Evolutionary conservation across 202 grass and related monocot species (phyloP), one percentile per base, ranked within the genome.

Genomic region (Elaeis oleifera): DNA sequence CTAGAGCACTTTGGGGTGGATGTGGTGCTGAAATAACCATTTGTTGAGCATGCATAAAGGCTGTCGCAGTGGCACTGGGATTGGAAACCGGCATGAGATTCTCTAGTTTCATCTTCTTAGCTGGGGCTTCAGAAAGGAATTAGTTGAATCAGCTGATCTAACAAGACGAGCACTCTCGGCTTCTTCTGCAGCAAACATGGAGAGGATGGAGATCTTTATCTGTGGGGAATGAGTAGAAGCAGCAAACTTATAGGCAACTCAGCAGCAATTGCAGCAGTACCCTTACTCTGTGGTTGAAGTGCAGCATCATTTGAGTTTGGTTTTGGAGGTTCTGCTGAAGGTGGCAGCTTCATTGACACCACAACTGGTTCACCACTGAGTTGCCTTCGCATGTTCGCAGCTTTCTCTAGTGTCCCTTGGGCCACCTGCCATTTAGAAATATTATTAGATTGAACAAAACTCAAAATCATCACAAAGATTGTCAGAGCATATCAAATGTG

Each of bases 151-250:
- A 6, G 70, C 48, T 13, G 50, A 54, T 54, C 25, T 2, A 63
- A 28, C 1, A 18, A 44, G 20, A 52, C 7, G 6, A 7, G 76
- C 73, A 75, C 71, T 89, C 62, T 85, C 79, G 1, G 76, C 79
- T 79, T 85, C 82, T 74, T 99, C 85, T 14, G 82, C 81, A 66
- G 84, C 94, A 58, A 99, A 99, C 76, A 81, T 86, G 63, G 88
- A 99, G 31, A 94, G 88, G 21, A 90, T 85, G 14, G 94, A 99
- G 27, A 87, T 84, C 72, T 89, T 87, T 69, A 99, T 84, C 70
- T 92, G 88, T 62, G 81, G 84, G 62, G 88, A 94, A 70, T 84
- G 79, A 49, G 88, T 85, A 74, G 85, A 82, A 60, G 85, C 75
- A 69, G 94, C 82, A 70, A 99, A 84, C 72, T 78, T 88, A 50